phyloP scores from a whole-genome alignment of 345 rosid genomes.

The Eucalyptus grandis region DNA sequence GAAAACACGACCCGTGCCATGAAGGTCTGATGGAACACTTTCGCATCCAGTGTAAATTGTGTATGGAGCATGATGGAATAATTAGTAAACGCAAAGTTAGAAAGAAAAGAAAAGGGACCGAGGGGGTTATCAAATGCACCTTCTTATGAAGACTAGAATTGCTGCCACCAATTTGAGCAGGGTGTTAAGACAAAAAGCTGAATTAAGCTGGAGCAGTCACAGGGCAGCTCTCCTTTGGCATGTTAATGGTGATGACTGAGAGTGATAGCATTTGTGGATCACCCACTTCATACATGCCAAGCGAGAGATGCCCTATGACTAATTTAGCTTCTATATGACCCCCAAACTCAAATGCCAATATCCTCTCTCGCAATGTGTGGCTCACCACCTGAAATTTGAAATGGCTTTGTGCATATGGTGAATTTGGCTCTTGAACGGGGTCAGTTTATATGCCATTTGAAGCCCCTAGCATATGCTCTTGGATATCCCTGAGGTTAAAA shows the following conservation, averaged over 20 bases:
- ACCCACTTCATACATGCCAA: background rate
- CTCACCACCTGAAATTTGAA: background rate
- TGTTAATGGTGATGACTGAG: background rate
- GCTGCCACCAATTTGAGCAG: background rate
- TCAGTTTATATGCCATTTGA: background rate
- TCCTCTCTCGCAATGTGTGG: background rate
- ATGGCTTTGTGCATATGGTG: background rate
- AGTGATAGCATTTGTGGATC: background rate
- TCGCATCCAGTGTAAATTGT: background rate
- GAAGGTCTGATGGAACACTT: background rate
- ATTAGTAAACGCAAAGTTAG: background rate
- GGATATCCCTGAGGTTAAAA: background rate
- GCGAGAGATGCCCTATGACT: conserved; percentile 9
- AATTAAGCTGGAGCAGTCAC: background rate
- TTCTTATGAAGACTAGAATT: background rate
- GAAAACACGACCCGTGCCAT: background rate
- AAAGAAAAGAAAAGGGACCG: background rate
- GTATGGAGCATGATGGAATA: background rate
- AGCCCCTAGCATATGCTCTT: background rate
- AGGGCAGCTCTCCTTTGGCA: conserved; percentile 10
- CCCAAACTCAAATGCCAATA: background rate
- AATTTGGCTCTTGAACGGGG: background rate
- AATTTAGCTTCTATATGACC: background rate
- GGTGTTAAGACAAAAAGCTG: background rate
- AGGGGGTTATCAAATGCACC: background rate